Percentiles rank a stretch among this genome's conserved stretches.
phyloP scores from a whole-genome alignment of 2,329 filamentous ascomycete genomes.

The Fusarium liriodendri region DNA sequence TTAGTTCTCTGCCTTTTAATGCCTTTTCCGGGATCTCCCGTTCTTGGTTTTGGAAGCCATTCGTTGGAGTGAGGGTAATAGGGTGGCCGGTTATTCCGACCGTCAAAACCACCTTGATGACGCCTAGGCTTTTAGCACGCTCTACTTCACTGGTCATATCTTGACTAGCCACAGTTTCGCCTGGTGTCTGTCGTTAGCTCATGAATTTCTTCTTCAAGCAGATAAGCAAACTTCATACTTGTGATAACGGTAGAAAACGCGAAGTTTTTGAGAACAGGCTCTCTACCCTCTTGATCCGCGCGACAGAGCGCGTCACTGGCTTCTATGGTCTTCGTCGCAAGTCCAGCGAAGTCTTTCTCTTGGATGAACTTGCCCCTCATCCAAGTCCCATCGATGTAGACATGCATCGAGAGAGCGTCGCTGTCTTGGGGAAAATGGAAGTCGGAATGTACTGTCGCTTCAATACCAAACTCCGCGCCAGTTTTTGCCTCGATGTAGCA shows the following conservation, averaged over 20 bases:
- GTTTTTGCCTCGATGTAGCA: conserved; percentile 43
- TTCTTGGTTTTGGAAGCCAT: neutral
- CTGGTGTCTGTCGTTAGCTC: neutral
- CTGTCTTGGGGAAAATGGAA: neutral
- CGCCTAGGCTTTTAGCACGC: conserved; percentile 16
- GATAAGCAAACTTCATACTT: neutral
- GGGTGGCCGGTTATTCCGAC: no score
- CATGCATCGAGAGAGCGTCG: rapidly evolving
- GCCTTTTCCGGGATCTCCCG: conserved; percentile 34
- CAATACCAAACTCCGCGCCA: conserved; percentile 29
- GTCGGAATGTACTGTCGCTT: neutral
- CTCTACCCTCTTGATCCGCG: neutral
- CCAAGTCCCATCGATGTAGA: conserved; percentile 32
- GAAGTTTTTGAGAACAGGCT: neutral
- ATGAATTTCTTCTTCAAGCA: no score
- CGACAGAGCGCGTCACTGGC: no score
- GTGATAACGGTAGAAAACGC: conserved; percentile 26
- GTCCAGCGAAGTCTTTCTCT: no score
- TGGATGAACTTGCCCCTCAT: no score
- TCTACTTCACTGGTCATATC: neutral
- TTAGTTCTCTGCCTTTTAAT: conserved; percentile 43
- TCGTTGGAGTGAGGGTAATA: no score
- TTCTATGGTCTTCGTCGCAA: no score
- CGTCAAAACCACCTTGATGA: conserved; percentile 2
- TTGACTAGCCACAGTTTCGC: neutral